phyloP scores from a whole-genome alignment of 129 eudicot species.

The Solidago caesia region DNA sequence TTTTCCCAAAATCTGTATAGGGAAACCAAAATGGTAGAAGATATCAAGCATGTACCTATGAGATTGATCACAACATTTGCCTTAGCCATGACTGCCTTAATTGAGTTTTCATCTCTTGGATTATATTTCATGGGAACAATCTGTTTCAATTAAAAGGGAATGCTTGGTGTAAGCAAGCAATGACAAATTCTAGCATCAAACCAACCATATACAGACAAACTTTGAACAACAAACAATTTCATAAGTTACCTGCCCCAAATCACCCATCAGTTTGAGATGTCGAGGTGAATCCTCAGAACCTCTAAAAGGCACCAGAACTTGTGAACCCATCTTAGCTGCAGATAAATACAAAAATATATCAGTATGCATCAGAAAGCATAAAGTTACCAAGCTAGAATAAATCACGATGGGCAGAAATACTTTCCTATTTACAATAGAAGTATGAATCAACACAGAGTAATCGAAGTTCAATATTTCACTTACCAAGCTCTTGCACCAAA shows the following conservation, averaged over 20 bases:
- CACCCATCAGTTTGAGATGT: constrained; percentile 99
- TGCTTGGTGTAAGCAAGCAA: neutral
- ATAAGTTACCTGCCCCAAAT: constrained; percentile 81
- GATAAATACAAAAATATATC: constrained; percentile 22
- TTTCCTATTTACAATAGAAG: neutral
- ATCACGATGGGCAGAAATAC: constrained; percentile 7
- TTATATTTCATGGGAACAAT: constrained; percentile 96
- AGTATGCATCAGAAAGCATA: constrained; percentile 15
- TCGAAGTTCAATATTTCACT: constrained; percentile 21
- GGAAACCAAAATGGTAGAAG: neutral
- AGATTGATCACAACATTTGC: constrained; percentile 98
- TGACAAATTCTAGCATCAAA: constrained; percentile 5
- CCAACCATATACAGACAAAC: constrained; percentile 1
- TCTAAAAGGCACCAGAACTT: constrained; percentile 94
- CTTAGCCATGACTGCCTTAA: constrained; percentile 97
- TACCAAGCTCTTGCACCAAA: constrained; percentile 93
- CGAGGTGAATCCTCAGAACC: constrained; percentile 97
- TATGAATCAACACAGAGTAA: constrained; percentile 8
- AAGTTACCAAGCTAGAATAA: constrained; percentile 15
- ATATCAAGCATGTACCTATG: constrained; percentile 52
- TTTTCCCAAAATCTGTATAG: neutral
- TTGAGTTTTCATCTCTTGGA: constrained; percentile 91
- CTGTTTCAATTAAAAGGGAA: constrained; percentile 33
- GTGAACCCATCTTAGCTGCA: constrained; percentile 96
- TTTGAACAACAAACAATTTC: neutral